Conservation (phyloP, 305 asterid genomes). For the Ruellia speciosa region DNA sequence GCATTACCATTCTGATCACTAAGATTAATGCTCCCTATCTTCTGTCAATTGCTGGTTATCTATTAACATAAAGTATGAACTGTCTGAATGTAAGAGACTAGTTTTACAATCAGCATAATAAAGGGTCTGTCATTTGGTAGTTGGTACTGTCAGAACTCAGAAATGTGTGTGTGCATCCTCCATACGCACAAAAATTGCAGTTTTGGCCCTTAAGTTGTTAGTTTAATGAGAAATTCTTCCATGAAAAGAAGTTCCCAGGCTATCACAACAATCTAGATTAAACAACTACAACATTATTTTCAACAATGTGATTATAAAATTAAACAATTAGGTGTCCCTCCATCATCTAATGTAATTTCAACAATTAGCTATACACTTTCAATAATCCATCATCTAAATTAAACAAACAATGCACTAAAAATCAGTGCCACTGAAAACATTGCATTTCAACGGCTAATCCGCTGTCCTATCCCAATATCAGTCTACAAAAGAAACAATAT, state of each 20-base stretch:
- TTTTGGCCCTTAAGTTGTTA: background rate
- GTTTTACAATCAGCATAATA: background rate
- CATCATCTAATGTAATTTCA: too few relatives aligned
- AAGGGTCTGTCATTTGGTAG: background rate
- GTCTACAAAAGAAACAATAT: background rate
- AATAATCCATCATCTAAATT: too few relatives aligned
- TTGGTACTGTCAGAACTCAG: slow-evolving; percentile 1
- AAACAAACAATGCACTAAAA: too few relatives aligned
- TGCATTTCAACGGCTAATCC: too few relatives aligned
- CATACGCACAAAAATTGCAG: background rate
- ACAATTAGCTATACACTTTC: too few relatives aligned
- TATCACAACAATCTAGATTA: background rate
- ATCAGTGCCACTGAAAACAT: too few relatives aligned
- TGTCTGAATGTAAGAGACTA: slow-evolving; percentile 19
- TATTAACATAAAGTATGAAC: slow-evolving; percentile 19
- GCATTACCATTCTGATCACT: slow-evolving; percentile 21
- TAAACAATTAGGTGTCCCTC: too few relatives aligned
- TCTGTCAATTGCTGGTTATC: slow-evolving; percentile 56
- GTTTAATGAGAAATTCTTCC: background rate
- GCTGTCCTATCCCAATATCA: background rate
- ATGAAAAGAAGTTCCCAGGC: background rate
- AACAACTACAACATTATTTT: too few relatives aligned
- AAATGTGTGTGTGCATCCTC: too few relatives aligned
- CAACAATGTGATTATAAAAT: too few relatives aligned
- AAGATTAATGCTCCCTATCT: slow-evolving; percentile 73